These are phyloP conservation scores for Closterium sp. DNA, from an alignment of 139 green algal genomes.

Conservation along the genomic window DNA sequence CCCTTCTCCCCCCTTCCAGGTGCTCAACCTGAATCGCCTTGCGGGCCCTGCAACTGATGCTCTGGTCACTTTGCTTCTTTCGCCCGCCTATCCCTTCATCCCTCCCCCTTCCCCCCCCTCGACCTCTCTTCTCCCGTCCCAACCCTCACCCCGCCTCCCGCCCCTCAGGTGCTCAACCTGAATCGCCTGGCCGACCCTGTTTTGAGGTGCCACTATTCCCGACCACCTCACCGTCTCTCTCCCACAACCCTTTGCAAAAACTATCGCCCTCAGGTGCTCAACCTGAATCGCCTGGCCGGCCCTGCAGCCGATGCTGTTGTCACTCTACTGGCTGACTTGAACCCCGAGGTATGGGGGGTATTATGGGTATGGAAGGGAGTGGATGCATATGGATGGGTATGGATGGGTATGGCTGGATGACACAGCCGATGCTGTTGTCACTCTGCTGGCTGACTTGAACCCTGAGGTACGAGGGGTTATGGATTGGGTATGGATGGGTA, in stretches of 20 bases:
- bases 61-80: conserved; percentile 16
- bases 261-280: not conserved
- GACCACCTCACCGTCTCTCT: not conserved
- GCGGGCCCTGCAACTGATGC: conserved; percentile 42
- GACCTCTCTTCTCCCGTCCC: not conserved
- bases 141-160: not conserved
- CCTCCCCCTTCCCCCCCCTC: not conserved
- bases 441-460: not conserved
- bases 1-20: too few relatives aligned
- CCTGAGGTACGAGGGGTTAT: not conserved
- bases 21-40: conserved; percentile 21
- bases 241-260: too few relatives aligned
- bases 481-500: not conserved
- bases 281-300: not conserved
- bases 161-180: not conserved
- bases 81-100: not conserved
- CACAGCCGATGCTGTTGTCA: not conserved
- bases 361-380: not conserved
- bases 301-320: not conserved
- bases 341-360: not conserved
- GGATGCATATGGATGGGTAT: not conserved
- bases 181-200: too few relatives aligned
- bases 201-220: too few relatives aligned
- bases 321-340: not conserved
- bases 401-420: too few relatives aligned